Evolutionary conservation across 1,139 yeast species (phyloP).

Genomic region (Candida buenavistaensis): DNA sequence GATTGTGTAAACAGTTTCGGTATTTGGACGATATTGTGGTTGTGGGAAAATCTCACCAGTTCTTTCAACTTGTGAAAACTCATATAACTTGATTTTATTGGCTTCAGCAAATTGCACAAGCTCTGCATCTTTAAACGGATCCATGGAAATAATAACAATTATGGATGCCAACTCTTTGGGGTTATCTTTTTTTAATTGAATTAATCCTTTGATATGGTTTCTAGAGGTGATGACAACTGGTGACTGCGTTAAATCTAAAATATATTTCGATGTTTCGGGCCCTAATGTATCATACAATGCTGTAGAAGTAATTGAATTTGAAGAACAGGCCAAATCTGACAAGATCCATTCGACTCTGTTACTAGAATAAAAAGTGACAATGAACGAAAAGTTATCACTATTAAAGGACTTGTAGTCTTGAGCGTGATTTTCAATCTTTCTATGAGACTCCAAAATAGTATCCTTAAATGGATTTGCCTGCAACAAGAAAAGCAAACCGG

Average conservation of each 20-base stretch:
- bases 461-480: constrained; percentile 40
- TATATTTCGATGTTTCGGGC: constrained; percentile 33
- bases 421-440: no score
- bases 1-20: constrained; percentile 60
- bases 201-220: constrained; percentile 29
- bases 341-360: constrained; percentile 42
- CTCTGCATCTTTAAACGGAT: constrained; percentile 32
- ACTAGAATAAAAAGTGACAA: constrained; percentile 35
- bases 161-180: constrained; percentile 28
- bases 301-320: constrained; percentile 37
- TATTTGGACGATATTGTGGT: constrained; percentile 49
- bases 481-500: constrained; percentile 62
- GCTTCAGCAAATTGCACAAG: constrained; percentile 23
- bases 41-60: constrained; percentile 53
- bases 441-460: constrained; percentile 28
- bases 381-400: constrained; percentile 28
- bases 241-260: constrained; percentile 33
- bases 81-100: constrained; percentile 31
- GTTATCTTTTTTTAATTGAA: constrained; percentile 26
- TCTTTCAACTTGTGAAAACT: constrained; percentile 45
- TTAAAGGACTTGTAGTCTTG: constrained; percentile 19
- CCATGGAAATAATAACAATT: constrained; percentile 41
- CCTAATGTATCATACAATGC: constrained; percentile 46
- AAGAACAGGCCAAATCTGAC: constrained; percentile 37
- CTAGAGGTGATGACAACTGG: constrained; percentile 37